A percentile compares a stretch with the other conserved stretches of the same genome.
These are phyloP conservation scores for Tylopilus vinaceipallidus DNA, from an alignment of 768 basidiomycete species.

Conservation along the genomic window DNA sequence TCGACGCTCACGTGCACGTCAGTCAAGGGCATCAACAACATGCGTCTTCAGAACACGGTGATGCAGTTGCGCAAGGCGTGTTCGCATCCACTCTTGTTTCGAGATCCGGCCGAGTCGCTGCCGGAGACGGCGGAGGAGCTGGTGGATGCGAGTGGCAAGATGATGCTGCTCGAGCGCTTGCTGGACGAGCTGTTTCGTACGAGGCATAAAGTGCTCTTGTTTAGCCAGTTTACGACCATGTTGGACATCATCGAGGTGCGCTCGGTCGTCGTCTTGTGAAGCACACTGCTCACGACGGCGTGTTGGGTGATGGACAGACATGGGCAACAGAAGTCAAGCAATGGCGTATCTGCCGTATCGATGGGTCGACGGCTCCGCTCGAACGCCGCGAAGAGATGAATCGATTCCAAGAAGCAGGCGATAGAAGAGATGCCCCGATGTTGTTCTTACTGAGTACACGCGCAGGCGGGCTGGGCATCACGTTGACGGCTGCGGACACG, in stretches of 20 bases:
- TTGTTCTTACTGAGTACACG: slow-evolving; percentile 90
- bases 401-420: slow-evolving; percentile 72
- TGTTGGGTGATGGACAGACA: slow-evolving; percentile 23
- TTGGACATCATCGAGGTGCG: slow-evolving; percentile 89
- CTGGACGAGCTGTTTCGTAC: slow-evolving; percentile 77
- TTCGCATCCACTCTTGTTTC: slow-evolving; percentile 89
- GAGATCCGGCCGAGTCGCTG: slow-evolving; percentile 30
- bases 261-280: background rate
- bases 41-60: slow-evolving; percentile 90
- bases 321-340: slow-evolving; percentile 87
- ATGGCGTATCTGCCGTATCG: slow-evolving; percentile 87
- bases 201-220: slow-evolving; percentile 82
- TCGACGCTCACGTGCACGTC: background rate
- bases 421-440: slow-evolving; percentile 58
- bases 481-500: slow-evolving; percentile 69
- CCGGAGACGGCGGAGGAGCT: slow-evolving; percentile 75
- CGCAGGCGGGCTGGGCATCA: slow-evolving; percentile 95
- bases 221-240: slow-evolving; percentile 96
- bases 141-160: slow-evolving; percentile 89
- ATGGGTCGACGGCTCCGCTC: slow-evolving; percentile 79
- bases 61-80: slow-evolving; percentile 98
- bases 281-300: background rate
- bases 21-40: slow-evolving; percentile 88
- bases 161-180: slow-evolving; percentile 91
- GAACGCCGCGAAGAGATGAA: slow-evolving; percentile 86